Conservation (phyloP, 2,329 filamentous ascomycete genomes). For the Fusarium verticillioides region DNA sequence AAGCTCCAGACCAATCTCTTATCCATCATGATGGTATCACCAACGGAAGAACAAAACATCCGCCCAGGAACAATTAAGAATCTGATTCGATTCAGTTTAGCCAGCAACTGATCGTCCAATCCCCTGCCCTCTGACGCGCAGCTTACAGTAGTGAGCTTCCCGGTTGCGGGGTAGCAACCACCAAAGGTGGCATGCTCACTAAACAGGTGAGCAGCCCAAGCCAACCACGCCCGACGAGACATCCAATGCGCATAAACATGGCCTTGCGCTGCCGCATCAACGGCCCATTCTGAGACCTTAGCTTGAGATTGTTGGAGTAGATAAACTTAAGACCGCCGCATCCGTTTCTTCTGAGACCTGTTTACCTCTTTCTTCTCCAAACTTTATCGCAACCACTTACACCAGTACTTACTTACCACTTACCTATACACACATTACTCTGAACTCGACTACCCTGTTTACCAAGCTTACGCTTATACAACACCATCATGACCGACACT, state of each 20-base stretch:
- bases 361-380: conserved; percentile 16
- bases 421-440: not conserved
- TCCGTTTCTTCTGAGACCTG: conserved; percentile 26
- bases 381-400: conserved; percentile 15
- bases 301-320: conserved; percentile 19
- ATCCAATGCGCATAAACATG: conserved; percentile 42
- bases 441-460: not conserved
- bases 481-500: conserved; percentile 43
- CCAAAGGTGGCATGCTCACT: conserved; percentile 21
- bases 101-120: conserved; percentile 34
- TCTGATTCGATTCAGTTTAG: not conserved
- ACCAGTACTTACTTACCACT: not conserved
- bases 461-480: not conserved
- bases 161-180: conserved; percentile 45
- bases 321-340: conserved; percentile 41
- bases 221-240: conserved; percentile 29
- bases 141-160: conserved; percentile 22
- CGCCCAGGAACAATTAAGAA: conserved; percentile 13
- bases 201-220: conserved; percentile 15
- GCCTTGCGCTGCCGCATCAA: conserved; percentile 44
- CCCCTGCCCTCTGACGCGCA: conserved; percentile 42
- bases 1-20: conserved; percentile 30
- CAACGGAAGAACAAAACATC: conserved; percentile 10
- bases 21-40: conserved; percentile 1
- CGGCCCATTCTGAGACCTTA: conserved; percentile 42